Base-by-base conservation (phyloP, 2,329 filamentous ascomycete species). In the Alternaria atra region DNA sequence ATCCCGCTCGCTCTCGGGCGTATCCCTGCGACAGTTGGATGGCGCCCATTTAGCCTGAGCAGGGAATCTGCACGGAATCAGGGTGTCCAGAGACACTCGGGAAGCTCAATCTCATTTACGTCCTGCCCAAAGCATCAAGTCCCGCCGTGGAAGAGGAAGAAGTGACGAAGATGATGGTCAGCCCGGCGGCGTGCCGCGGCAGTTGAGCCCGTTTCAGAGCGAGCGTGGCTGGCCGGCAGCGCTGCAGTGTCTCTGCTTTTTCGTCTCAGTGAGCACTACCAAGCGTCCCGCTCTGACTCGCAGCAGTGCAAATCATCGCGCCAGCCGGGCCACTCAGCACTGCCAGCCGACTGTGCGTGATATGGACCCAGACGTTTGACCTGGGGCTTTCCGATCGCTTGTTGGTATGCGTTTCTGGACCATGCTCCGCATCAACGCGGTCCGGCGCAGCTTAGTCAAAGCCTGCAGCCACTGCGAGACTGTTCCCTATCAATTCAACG, bases 1-100 rank as follows among this genome's bases (percentile, higher is more conserved):
- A 66, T 77, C 71, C 76, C 75, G 75, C 63, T 68, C 65, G 62
- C 64, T 60, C 62, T 73, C 56, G 64, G 63, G 58, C 58, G 15
- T 55, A 74, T 76, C 71, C 74, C 71, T 76, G 74, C 66, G 43
- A 52, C 53, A 46, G 59, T 60, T 64, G 60, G 59, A 59, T 60
- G 52, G 60, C 68, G 69, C 67, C 39, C 72, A 75, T 78, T 77
- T 77, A 78, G 76, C 75, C 75, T 77, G 73, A 73, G 73, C 61
- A 68, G 68, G 58, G 71, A 65, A 62, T 61, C 60, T 27, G 37
- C 27, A 53, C 40, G 51, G 51, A 39, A 30, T 51, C 64, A 64
- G 58, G 52, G 55, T 65, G 53, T 63, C 57, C 48, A 63, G 51
- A 55, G 32, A 58, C 52, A 55, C 27, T 56, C 61, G 57, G 61